Base-by-base conservation (phyloP, 768 basidiomycete species). In the Podaxis sp. region DNA sequence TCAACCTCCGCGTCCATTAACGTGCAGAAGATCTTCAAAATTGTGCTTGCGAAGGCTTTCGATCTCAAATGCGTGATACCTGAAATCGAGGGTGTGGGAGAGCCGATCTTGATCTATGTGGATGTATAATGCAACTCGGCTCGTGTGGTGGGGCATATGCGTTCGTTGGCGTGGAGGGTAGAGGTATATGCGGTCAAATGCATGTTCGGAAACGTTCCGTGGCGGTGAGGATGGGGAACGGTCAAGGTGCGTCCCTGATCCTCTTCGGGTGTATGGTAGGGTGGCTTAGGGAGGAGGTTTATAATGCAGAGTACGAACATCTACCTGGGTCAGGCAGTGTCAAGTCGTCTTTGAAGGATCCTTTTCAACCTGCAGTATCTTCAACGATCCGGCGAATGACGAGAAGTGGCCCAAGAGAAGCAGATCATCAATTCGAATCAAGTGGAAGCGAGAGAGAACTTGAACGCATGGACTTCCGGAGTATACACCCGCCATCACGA, bases 21-120 rank as follows among this genome's bases (percentile, higher is more conserved):
- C 75, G 96, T 99, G 57, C 97, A 99, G 80, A 99, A 99, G 81
- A 96, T 96, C 66, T 96, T 96, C 86, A 95, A 97, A 81, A 97
- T 97, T 73, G 93, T 96, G 48, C 83, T 96, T 53, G 91, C 93
- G 51, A 96, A 98, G 71, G 95, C 95, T 35, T 98, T 98, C 69
- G 97, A 98, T 76, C 84, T 98, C 66, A 98, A 98, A 84, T 98
- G 95, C 71, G 93, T 95, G 67, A 95, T 98, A 67, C 95, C 95
- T 27, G 96, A 98, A 78, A 97, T 98, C 65, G 93, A 95, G 71
- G 92, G 93, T 50, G 91, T 95, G 27, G 97, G 96, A 57, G 95
- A 98, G 73, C 97, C 97, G 27, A 83, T 98, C 67, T 78, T 98
- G 69, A 85, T 98, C 65, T 98, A 97, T 76, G 87, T 97, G 70